phyloP scores from a whole-genome alignment of 176 grass and related monocot species.

The Bothriochloa decipiens region DNA sequence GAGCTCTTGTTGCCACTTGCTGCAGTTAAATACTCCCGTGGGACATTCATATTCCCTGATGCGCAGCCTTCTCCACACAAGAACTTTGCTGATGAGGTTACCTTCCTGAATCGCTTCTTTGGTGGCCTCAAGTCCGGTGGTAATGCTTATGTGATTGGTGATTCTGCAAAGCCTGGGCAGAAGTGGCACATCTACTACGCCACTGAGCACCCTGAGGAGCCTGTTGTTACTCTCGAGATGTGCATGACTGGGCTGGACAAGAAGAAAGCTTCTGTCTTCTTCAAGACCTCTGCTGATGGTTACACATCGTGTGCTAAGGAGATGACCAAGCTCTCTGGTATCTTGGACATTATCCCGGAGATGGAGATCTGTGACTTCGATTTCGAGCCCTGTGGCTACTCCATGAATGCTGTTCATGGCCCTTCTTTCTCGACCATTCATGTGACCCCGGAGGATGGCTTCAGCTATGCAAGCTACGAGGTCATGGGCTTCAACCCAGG shows the following conservation, averaged over 20 bases:
- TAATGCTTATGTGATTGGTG: slow-evolving; percentile 54
- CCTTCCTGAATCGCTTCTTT: slow-evolving; percentile 48
- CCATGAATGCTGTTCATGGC: slow-evolving; percentile 58
- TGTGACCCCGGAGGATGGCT: slow-evolving; percentile 61
- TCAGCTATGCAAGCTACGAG: slow-evolving; percentile 65
- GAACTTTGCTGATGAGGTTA: slow-evolving; percentile 59
- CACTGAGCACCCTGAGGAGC: slow-evolving; percentile 42
- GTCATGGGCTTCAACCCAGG: slow-evolving; percentile 52
- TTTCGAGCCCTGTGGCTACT: slow-evolving; percentile 62
- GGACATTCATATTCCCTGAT: slow-evolving; percentile 59
- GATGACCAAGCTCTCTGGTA: slow-evolving; percentile 64
- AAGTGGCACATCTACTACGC: slow-evolving; percentile 63
- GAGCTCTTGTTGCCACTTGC: slow-evolving; percentile 39
- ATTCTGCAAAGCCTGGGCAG: slow-evolving; percentile 42
- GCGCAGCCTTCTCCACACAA: slow-evolving; percentile 57
- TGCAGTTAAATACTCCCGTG: slow-evolving; percentile 61
- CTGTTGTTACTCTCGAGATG: slow-evolving; percentile 55
- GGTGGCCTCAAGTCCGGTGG: slow-evolving; percentile 48
- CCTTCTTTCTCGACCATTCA: slow-evolving; percentile 56
- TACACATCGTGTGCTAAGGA: slow-evolving; percentile 40
- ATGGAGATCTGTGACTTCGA: slow-evolving; percentile 62
- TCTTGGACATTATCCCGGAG: slow-evolving; percentile 51
- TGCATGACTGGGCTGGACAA: slow-evolving; percentile 59
- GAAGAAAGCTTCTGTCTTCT: slow-evolving; percentile 53
- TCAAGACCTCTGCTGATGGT: slow-evolving; percentile 52